Evolutionary conservation across 2,329 filamentous ascomycete species (phyloP), one percentile per base, ranked within the genome.

Genomic region (Nigrograna mackinnonii): DNA sequence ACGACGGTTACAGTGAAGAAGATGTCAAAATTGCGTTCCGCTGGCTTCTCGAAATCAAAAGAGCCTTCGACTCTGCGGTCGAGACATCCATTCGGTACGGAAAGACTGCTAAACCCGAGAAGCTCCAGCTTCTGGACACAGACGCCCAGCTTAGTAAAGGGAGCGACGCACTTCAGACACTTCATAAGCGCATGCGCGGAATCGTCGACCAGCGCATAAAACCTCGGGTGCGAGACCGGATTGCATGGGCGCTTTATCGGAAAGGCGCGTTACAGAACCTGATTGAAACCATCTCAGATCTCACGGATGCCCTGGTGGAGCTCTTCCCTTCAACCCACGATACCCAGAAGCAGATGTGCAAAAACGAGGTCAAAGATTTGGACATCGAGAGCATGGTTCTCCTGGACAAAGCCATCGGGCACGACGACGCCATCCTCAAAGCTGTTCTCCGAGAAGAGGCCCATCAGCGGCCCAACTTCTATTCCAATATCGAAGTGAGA

Each of bases 161-260:
- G n/a, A n/a, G n/a, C n/a, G n/a, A n/a, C n/a, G n/a, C n/a, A n/a
- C n/a, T n/a, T n/a, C 36, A 24, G 33, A 45, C 34, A 5, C 50
- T 64, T 14, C 58, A 63, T 31, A n/a, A 55, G n/a, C 57, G 53
- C 24, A 57, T 65, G 55, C 48, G 48, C 17, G 21, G 54, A 35
- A 47, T 64, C 2, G 28, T 57, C 16, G 49, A 57, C 21, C 30
- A 50, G 35, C 55, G 60, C n/a, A n/a, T n/a, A 18, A 60, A 64
- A 33, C 57, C 55, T 31, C 22, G 41, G 36, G 3, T 60, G 31
- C 40, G 46, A 21, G 39, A 61, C 41, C 62, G 59, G 39, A 44
- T 43, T 4, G 57, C 54, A 21, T 61, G 59, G 57, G 57, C 55
- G 12, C 41, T 66, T n/a, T 62, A 59, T 33, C 47, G 65, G 26